These are phyloP conservation scores for Fusarium sp. DNA, from an alignment of 2,329 filamentous ascomycete species.

Conservation along the genomic window DNA sequence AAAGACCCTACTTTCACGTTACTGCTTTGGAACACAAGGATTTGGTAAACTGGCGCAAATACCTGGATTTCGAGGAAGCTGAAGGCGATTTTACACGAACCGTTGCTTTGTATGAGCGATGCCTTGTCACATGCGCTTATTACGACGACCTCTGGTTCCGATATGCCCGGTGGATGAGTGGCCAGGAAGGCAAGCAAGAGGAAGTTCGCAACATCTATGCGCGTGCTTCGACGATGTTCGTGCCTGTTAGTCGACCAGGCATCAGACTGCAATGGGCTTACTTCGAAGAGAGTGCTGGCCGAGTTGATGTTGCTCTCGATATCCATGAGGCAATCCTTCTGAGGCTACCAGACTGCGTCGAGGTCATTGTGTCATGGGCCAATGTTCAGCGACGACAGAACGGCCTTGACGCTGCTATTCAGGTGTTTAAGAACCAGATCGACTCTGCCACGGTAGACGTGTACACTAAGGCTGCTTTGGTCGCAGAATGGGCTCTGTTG, in stretches of 20 bases:
- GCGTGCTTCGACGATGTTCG: constrained; percentile 84
- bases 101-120: constrained; percentile 92
- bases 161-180: constrained; percentile 94
- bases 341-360: constrained; percentile 82
- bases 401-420: constrained; percentile 85
- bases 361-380: constrained; percentile 88
- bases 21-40: constrained; percentile 90
- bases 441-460: constrained; percentile 77
- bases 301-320: constrained; percentile 81
- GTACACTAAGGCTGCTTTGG: constrained; percentile 85
- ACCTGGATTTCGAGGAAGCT: constrained; percentile 93
- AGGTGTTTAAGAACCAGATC: constrained; percentile 84
- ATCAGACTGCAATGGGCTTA: constrained; percentile 92
- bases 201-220: constrained; percentile 94
- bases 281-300: constrained; percentile 88
- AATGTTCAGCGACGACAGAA: constrained; percentile 86
- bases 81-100: constrained; percentile 81
- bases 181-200: constrained; percentile 83
- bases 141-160: constrained; percentile 99
- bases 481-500: constrained; percentile 88
- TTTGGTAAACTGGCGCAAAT: constrained; percentile 92
- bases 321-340: constrained; percentile 86
- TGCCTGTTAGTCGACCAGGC: constrained; percentile 85
- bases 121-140: constrained; percentile 89
- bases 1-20: constrained; percentile 96